These are phyloP conservation scores for Dryadomyces quercivorus DNA, from an alignment of 2,329 filamentous ascomycete species.

Conservation along the genomic window DNA sequence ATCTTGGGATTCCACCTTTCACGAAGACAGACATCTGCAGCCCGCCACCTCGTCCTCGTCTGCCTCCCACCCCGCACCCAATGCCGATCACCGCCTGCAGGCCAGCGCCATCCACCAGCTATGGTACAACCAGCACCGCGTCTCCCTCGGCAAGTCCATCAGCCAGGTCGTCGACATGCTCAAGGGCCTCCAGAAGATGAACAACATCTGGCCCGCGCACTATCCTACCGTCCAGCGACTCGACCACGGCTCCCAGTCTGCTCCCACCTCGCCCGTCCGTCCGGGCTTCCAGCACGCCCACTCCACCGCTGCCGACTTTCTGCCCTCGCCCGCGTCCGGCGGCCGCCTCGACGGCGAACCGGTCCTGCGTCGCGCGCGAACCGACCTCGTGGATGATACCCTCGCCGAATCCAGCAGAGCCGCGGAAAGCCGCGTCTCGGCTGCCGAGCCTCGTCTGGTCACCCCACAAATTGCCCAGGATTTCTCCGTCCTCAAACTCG, in stretches of 20 bases:
- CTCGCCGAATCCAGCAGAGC: slow-evolving; percentile 61
- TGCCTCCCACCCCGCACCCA: slow-evolving; percentile 23
- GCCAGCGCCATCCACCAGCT: slow-evolving; percentile 84
- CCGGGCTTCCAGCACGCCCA: slow-evolving; percentile 53
- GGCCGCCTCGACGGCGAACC: slow-evolving; percentile 12
- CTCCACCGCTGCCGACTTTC: slow-evolving; percentile 40
- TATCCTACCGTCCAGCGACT: slow-evolving; percentile 74
- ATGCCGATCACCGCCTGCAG: slow-evolving; percentile 55
- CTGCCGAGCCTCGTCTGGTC: slow-evolving; percentile 64
- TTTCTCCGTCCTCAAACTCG: slow-evolving; percentile 89
- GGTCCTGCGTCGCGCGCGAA: slow-evolving; percentile 49
- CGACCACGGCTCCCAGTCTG: slow-evolving; percentile 21
- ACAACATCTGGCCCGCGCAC: slow-evolving; percentile 83
- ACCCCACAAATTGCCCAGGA: slow-evolving; percentile 90
- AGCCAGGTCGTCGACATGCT: slow-evolving; percentile 75
- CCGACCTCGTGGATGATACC: slow-evolving; percentile 51
- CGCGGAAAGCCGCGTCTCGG: slow-evolving; percentile 44
- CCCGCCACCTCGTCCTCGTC: slow-evolving; percentile 19
- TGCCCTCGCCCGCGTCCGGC: not conserved
- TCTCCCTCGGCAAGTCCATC: slow-evolving; percentile 76
- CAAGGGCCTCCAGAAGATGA: slow-evolving; percentile 73
- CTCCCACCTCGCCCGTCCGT: slow-evolving; percentile 34
- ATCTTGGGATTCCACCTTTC: slow-evolving; percentile 30
- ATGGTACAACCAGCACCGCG: slow-evolving; percentile 88
- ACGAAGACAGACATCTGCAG: slow-evolving; percentile 32